Percentiles rank a stretch among this genome's conserved stretches.
Evolutionary conservation across 352 stramenopile species (phyloP).

Genomic region (Pythium phragmiticola): DNA sequence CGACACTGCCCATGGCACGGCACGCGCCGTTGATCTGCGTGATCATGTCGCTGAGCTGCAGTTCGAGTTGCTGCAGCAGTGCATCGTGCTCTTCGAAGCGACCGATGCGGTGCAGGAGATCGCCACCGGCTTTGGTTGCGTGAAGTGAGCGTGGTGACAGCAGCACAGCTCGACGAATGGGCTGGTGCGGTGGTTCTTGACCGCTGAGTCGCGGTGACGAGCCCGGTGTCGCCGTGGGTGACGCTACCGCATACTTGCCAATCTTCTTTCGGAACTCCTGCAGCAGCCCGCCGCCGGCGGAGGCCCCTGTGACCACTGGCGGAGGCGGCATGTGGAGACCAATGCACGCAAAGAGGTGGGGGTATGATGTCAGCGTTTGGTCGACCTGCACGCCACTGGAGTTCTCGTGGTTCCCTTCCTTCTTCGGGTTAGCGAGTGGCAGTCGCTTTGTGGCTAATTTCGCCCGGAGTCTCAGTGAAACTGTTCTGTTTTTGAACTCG

Average conservation of each 20-base stretch:
- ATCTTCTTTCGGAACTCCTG: slow-evolving; percentile 69
- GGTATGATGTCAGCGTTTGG: no score
- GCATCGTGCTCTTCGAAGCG: slow-evolving; percentile 57
- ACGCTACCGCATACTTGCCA: slow-evolving; percentile 33
- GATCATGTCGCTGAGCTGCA: slow-evolving; percentile 49
- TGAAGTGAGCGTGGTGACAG: slow-evolving; percentile 13
- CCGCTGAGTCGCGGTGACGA: slow-evolving; percentile 10
- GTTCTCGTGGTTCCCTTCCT: no score
- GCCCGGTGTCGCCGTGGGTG: neutral
- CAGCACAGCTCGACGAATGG: neutral
- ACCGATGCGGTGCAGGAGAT: slow-evolving; percentile 34
- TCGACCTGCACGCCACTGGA: neutral
- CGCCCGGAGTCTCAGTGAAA: neutral
- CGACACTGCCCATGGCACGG: slow-evolving; percentile 45
- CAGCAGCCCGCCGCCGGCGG: slow-evolving; percentile 32
- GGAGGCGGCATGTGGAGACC: neutral
- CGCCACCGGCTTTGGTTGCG: slow-evolving; percentile 3
- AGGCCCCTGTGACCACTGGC: neutral
- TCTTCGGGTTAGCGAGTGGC: neutral
- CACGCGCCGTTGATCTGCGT: slow-evolving; percentile 52
- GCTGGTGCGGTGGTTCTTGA: neutral
- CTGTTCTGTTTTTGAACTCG: neutral
- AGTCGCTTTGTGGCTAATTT: neutral
- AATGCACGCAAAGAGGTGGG: neutral
- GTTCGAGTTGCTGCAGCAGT: slow-evolving; percentile 47